Conservation (phyloP, 306 rosid genomes). For the Hippophae tibetana region DNA sequence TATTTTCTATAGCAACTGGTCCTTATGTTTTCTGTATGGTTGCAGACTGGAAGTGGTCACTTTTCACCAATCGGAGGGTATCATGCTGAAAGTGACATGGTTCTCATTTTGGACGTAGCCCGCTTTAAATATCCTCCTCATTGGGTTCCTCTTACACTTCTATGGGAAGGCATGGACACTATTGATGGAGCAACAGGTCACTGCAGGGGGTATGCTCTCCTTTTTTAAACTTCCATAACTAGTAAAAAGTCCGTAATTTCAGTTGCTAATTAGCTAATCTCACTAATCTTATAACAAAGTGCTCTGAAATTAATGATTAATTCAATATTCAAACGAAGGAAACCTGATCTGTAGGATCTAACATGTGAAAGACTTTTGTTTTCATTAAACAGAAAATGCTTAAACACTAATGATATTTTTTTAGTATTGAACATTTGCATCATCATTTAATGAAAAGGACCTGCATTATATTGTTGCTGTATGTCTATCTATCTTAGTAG, state of each 20-base stretch:
- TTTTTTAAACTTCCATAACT: background rate
- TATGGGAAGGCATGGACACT: constrained; percentile 77
- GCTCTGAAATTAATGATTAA: background rate
- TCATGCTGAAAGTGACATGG: constrained; percentile 75
- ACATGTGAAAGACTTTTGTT: no score
- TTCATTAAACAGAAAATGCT: no score
- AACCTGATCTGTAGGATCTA: no score
- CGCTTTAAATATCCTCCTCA: constrained; percentile 95
- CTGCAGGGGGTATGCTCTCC: constrained; percentile 52
- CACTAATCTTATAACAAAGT: background rate
- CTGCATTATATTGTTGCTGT: no score
- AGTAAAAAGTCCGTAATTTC: background rate
- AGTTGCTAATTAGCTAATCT: background rate
- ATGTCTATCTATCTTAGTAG: no score
- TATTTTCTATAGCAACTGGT: constrained; percentile 3
- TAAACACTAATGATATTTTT: no score
- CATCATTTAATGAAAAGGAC: no score
- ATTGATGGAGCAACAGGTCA: constrained; percentile 61
- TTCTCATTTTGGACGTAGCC: constrained; percentile 86
- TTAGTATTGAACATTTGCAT: no score
- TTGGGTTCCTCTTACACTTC: constrained; percentile 81
- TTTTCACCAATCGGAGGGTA: constrained; percentile 94
- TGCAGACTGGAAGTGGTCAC: constrained; percentile 86
- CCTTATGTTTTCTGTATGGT: constrained; percentile 19
- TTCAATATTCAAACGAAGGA: no score